A percentile compares a stretch with the other conserved stretches of the same genome.
Evolutionary conservation across 2,329 filamentous ascomycete genomes (phyloP).

Genomic region (Epichloe aotearoae): DNA sequence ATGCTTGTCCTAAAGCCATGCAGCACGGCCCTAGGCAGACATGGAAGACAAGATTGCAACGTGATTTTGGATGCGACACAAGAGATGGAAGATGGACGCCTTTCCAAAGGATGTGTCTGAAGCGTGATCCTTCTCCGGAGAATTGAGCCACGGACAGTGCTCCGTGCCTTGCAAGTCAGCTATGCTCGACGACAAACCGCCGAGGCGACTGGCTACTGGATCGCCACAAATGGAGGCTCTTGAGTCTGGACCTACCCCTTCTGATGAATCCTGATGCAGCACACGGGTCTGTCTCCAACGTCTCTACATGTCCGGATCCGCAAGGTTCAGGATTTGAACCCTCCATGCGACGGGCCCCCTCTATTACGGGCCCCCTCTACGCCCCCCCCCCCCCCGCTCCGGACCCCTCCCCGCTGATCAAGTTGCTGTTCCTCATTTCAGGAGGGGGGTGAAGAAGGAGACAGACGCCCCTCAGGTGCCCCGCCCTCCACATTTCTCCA

Average conservation of each 20-base stretch:
- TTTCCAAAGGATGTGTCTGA: not conserved
- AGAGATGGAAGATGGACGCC: too few relatives aligned
- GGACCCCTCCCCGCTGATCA: not conserved
- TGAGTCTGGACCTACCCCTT: too few relatives aligned
- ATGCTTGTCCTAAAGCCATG: too few relatives aligned
- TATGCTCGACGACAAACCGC: not conserved
- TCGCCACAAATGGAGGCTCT: too few relatives aligned
- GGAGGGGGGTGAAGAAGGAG: too few relatives aligned
- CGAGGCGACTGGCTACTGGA: not conserved
- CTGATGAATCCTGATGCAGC: too few relatives aligned
- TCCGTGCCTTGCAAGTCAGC: not conserved
- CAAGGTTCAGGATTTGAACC: too few relatives aligned
- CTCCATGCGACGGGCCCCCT: not conserved
- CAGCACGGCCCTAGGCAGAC: not conserved
- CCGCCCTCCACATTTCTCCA: constrained; percentile 6
- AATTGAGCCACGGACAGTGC: not conserved
- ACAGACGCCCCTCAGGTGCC: not conserved
- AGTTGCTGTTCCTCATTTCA: too few relatives aligned
- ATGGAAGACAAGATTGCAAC: not conserved
- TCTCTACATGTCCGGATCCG: not conserved
- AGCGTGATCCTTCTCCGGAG: not conserved
- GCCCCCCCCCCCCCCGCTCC: too few relatives aligned
- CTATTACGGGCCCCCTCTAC: too few relatives aligned
- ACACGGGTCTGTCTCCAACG: not conserved
- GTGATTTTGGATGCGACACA: too few relatives aligned